Evolutionary conservation across 148 eudicot species (phyloP).

Genomic region (Vaccinium darrowii): DNA sequence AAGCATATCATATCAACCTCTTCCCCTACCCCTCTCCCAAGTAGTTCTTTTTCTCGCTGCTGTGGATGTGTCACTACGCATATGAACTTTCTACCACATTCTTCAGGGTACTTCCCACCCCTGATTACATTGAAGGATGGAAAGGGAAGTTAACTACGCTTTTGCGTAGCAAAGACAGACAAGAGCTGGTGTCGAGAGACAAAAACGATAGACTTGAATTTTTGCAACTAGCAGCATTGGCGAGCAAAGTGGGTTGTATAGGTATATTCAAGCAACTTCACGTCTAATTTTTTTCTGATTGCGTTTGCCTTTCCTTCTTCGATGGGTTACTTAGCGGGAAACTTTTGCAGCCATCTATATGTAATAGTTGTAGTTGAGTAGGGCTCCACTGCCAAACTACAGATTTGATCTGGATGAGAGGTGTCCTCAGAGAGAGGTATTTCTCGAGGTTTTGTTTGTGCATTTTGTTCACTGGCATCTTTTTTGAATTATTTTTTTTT

Average conservation of each 20-base stretch:
- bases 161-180: conserved; percentile 53
- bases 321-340: conserved; percentile 27
- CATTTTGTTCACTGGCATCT: background rate
- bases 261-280: too few relatives aligned
- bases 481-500: background rate
- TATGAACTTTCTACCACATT: conserved; percentile 12
- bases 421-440: conserved; percentile 92
- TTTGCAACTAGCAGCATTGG: conserved; percentile 76
- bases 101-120: conserved; percentile 49
- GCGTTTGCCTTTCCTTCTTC: background rate
- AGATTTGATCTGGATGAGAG: conserved; percentile 96
- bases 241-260: conserved; percentile 79
- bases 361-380: conserved; percentile 85
- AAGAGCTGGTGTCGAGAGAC: conserved; percentile 88
- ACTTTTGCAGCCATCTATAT: too few relatives aligned
- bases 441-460: conserved; percentile 75
- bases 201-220: conserved; percentile 88
- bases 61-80: background rate
- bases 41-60: background rate
- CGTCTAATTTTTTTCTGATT: background rate
- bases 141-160: conserved; percentile 66
- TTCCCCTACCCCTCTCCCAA: background rate
- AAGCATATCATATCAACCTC: conserved; percentile 8
- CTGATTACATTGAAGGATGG: conserved; percentile 68
- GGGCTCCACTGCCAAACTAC: conserved; percentile 88